Evolutionary conservation across 805 yeast species (phyloP).

Genomic region (Myxozyma kluyveri): DNA sequence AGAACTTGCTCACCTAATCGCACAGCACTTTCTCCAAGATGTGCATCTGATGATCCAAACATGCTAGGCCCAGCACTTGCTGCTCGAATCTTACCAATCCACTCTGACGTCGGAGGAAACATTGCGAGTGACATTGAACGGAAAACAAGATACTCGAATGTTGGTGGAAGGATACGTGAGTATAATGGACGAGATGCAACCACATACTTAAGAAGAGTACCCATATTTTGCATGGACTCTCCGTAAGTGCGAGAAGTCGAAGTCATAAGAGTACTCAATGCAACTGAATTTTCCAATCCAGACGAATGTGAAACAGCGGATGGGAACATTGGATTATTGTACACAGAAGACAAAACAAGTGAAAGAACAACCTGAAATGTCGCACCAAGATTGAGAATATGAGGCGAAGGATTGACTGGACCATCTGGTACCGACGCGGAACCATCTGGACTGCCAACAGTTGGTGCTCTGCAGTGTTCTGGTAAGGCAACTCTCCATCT

Average conservation of each 20-base stretch:
- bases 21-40: not conserved
- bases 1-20: not conserved
- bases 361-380: constrained; percentile 11
- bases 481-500: constrained; percentile 15
- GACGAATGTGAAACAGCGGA: not conserved
- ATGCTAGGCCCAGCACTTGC: not conserved
- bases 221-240: constrained; percentile 1
- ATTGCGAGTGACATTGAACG: constrained; percentile 5
- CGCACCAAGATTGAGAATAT: constrained; percentile 12
- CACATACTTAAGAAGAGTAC: constrained; percentile 4
- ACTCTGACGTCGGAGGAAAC: not conserved
- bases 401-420: constrained; percentile 5
- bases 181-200: not conserved
- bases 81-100: not conserved
- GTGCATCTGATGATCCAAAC: not conserved
- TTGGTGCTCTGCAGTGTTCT: constrained; percentile 3
- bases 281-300: not conserved
- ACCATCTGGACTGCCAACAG: not conserved
- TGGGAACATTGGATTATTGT: constrained; percentile 6
- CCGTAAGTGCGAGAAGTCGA: constrained; percentile 2
- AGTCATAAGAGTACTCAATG: not conserved
- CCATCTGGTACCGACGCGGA: not conserved
- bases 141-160: constrained; percentile 13
- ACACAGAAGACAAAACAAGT: constrained; percentile 9
- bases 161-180: constrained; percentile 9